phyloP scores from a whole-genome alignment of 805 yeast genomes.

The Teunomyces pallodes region DNA sequence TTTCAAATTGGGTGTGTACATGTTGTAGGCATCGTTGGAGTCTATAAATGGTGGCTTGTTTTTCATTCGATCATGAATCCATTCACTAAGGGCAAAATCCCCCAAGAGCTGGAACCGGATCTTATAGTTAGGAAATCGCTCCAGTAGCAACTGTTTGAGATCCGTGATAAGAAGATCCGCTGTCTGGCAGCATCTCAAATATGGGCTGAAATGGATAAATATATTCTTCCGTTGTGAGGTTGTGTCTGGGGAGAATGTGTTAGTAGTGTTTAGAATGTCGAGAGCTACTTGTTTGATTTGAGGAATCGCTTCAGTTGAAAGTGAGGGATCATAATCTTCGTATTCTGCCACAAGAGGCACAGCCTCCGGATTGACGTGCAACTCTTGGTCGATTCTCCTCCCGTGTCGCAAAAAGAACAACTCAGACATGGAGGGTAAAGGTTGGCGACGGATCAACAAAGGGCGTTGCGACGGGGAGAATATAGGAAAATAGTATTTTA shows the following conservation, averaged over 20 bases:
- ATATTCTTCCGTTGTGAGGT: constrained; percentile 26
- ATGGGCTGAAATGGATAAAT: constrained; percentile 42
- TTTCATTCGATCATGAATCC: constrained; percentile 45
- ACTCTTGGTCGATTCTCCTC: constrained; percentile 38
- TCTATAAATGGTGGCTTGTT: constrained; percentile 42
- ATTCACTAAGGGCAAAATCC: constrained; percentile 45
- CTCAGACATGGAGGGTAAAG: constrained; percentile 21
- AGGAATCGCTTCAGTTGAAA: constrained; percentile 24
- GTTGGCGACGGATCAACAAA: not conserved
- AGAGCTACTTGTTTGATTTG: constrained; percentile 29
- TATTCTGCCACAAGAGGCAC: constrained; percentile 26
- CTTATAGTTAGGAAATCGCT: constrained; percentile 26
- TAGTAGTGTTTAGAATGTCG: constrained; percentile 23
- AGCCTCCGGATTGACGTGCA: constrained; percentile 21
- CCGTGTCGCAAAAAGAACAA: constrained; percentile 45
- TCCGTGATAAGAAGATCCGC: constrained; percentile 38
- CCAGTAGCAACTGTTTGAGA: constrained; percentile 21
- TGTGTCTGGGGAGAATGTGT: constrained; percentile 15
- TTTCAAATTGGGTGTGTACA: constrained; percentile 44
- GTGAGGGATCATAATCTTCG: constrained; percentile 37
- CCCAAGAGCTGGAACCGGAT: constrained; percentile 38
- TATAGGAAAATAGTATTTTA: not conserved
- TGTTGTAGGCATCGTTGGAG: constrained; percentile 44
- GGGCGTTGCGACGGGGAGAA: not conserved
- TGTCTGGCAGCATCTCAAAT: constrained; percentile 43